Conservation (phyloP, 108 stramenopile genomes). For the Pseudonitzschia delicatissima region DNA sequence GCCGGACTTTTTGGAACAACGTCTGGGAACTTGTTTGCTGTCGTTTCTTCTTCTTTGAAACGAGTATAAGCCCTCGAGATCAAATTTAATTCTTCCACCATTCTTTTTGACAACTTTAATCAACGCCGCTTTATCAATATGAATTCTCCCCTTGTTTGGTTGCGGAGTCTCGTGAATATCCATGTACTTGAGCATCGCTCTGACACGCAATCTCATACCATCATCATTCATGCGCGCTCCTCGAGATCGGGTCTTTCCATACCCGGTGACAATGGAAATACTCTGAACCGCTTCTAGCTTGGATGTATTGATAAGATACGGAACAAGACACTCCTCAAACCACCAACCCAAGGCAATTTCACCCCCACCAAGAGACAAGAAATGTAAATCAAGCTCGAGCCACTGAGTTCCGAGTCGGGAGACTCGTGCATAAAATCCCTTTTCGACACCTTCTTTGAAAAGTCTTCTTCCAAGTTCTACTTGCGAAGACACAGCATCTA, state of each 20-base stretch:
- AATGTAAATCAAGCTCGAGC: conserved; percentile 86
- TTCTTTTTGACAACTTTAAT: conserved; percentile 59
- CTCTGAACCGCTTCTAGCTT: conserved; percentile 70
- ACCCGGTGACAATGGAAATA: conserved; percentile 89
- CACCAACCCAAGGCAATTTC: conserved; percentile 86
- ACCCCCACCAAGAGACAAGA: conserved; percentile 80
- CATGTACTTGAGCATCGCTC: conserved; percentile 84
- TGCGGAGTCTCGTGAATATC: conserved; percentile 68
- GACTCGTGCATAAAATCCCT: conserved; percentile 81
- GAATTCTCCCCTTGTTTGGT: conserved; percentile 79
- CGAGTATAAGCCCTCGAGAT: conserved; percentile 57
- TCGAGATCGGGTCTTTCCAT: conserved; percentile 78
- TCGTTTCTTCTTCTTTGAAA: conserved; percentile 52
- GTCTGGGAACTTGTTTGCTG: conserved; percentile 54
- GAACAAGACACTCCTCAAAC: conserved; percentile 85
- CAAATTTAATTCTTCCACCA: conserved; percentile 73
- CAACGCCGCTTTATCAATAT: conserved; percentile 67
- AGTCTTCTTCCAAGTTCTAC: conserved; percentile 64
- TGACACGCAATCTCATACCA: conserved; percentile 80
- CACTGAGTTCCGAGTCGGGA: conserved; percentile 80
- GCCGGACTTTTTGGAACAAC: conserved; percentile 64
- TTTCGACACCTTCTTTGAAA: conserved; percentile 77
- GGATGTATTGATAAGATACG: conserved; percentile 65
- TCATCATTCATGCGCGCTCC: conserved; percentile 77
- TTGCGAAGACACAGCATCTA: conserved; percentile 82